Base-by-base conservation (phyloP, 176 grass and related monocot genomes). In the maize (Zea mays) region DNA sequence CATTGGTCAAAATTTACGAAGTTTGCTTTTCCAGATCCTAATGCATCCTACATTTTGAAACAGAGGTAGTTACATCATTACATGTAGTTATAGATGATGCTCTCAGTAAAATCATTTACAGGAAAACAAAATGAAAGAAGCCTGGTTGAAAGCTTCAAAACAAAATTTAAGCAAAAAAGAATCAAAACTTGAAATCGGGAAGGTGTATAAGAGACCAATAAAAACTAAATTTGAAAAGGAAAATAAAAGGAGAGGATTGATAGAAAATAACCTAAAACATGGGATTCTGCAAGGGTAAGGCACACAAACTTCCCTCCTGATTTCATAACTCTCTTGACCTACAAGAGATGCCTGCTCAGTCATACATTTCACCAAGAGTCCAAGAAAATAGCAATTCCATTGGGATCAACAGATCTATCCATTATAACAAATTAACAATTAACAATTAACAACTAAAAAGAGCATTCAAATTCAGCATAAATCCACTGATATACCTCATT, bases 241-340 rank as follows among this genome's bases (percentile, higher is more conserved):
- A 64, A 76, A 71, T 27, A 73, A n/a, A 72, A 79, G 15, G 55
- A 3, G 8, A 10, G 8, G 69, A 50, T 52, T 83, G 39, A 82
- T 5, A 83, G 62, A 83, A 86, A 72, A 70, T 72, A 66, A 94
- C 95, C 87, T 94, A 94, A 85, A 74, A 98, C 95, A 90, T 98
- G 91, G 72, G 95, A 98, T 84, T 98, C 95, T 52, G 91, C 89
- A 69, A 94, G 88, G 58, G 91, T 98, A 34, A 98, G 87, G 86
- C 95, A 98, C 17, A 73, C 85, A 82, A 90, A 98, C 58, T 92
- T 94, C 35, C 89, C 95, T 75, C 87, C 85, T 61, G 76, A 88
- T 71, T 92, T 98, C 64, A 94, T 82, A 88, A 98, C 83, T 41
- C 95, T 98, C 79, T 98, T 94, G 40, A 81, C 87, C 95, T 98